Conservation (phyloP, 495 filamentous ascomycete genomes). For the Massariosphaeria phaeospora region DNA sequence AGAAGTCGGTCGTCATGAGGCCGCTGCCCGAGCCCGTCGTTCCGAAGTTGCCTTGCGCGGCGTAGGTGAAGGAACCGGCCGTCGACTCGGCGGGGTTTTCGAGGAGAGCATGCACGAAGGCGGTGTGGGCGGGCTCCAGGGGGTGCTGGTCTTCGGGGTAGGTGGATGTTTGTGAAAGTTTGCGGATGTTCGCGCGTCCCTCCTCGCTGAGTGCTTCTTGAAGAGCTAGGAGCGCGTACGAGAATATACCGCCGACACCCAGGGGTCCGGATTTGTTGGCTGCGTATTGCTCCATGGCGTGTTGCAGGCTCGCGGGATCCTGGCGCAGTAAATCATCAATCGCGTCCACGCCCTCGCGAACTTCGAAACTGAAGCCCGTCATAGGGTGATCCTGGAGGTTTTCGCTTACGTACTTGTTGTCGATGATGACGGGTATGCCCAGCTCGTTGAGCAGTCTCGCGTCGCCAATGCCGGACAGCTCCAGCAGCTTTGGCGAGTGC, state of each 20-base stretch:
- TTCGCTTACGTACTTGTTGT: constrained; percentile 10
- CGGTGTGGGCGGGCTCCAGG: background rate
- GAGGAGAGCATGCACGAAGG: background rate
- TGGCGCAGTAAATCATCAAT: background rate
- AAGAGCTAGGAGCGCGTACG: background rate
- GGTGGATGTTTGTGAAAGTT: background rate
- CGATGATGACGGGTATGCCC: constrained; percentile 9
- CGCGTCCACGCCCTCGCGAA: background rate
- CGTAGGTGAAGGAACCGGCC: background rate
- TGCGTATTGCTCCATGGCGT: background rate
- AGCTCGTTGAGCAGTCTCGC: background rate
- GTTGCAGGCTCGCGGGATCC: constrained; percentile 1
- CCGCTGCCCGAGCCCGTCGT: background rate
- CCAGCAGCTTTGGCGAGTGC: constrained; percentile 18
- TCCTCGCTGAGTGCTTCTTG: background rate
- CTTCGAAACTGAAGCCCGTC: constrained; percentile 8
- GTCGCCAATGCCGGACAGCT: constrained; percentile 27
- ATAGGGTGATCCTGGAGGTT: constrained; percentile 28
- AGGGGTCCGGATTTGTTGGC: background rate
- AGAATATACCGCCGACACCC: constrained; percentile 4
- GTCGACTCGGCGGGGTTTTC: background rate
- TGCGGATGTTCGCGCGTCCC: background rate
- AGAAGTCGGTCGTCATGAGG: background rate
- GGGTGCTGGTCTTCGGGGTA: background rate
- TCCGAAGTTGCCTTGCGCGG: background rate